Conservation (phyloP, 2,329 filamentous ascomycete species). For the Ceratocystis albifundus region DNA sequence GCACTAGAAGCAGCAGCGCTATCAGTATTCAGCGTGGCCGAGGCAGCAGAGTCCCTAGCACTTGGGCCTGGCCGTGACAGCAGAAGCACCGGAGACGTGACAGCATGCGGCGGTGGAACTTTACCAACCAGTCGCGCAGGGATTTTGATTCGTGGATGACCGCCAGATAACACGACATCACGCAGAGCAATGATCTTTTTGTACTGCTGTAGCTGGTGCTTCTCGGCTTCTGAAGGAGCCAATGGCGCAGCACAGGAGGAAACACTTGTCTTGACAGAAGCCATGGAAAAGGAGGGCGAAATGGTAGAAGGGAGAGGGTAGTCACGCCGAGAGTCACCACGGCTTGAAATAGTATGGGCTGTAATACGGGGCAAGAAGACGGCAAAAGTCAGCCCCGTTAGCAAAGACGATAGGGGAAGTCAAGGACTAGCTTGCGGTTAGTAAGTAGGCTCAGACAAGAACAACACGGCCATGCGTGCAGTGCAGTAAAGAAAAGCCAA, state of each 20-base stretch:
- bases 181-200: constrained; percentile 69
- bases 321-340: not conserved
- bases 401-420: not conserved
- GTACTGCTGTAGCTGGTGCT: constrained; percentile 41
- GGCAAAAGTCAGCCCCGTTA: not conserved
- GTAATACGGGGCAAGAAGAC: not conserved
- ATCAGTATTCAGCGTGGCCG: not conserved
- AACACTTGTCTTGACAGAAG: not conserved
- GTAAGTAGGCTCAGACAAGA: not conserved
- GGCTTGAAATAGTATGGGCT: not conserved
- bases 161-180: constrained; percentile 69
- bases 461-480: not conserved
- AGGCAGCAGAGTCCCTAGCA: not conserved
- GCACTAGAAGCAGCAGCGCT: not conserved
- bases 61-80: constrained; percentile 4
- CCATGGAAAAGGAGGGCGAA: not conserved
- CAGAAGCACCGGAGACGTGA: constrained; percentile 17
- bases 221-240: constrained; percentile 16
- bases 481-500: not conserved
- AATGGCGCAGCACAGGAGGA: not conserved
- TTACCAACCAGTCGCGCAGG: constrained; percentile 33
- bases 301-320: not conserved
- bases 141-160: constrained; percentile 52
- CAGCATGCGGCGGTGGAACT: constrained; percentile 24
- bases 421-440: not conserved